Base-by-base conservation (phyloP, 129 eudicot genomes). In the Solidago caesia region DNA sequence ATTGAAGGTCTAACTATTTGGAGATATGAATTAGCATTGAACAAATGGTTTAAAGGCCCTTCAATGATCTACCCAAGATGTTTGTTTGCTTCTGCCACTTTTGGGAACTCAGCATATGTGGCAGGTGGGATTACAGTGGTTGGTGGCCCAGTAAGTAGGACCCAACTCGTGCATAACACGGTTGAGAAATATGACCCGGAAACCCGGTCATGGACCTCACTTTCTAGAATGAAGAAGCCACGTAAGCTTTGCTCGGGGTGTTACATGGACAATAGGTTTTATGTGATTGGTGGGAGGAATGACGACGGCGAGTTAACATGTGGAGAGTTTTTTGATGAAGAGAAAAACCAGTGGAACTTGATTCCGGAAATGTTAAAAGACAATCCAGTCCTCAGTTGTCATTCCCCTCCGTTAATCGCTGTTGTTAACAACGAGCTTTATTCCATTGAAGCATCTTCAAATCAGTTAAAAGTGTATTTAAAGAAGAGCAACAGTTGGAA, bases 381-480 rank as follows among this genome's bases (percentile, higher is more conserved):
- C 65, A 75, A 88, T 77, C 97, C 97, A 0, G 92, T 91, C 33
- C 81, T 72, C 39, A 82, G 79, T 25, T 72, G 84, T 48, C 85
- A 86, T 14, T 86, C 97, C 0, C 98, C 98, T 10, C 98, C 98
- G 15, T 88, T 93, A n/a, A 76, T 93, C 46, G 98, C 97, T 2
- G 98, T 93, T 63, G 96, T 88, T 21, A 86, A 88, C n/a, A 86
- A 93, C 71, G 96, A 93, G 81, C 89, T 93, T 0, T 93, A 93
- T 79, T 78, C 91, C 0, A 74, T 88, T 0, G 98, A 90, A 49
- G 85, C 96, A 6, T 77, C 91, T 44, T 78, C 96, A 1, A 93
- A 90, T 76, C 85, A 80, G 84, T 75, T 93, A 75, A 93, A 89
- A 76, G 85, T 87, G 39, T 93, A 93, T 75, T 5, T 84, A 44